Base-by-base conservation (phyloP, 148 eudicot species). In the Vaccinium myrtillus region DNA sequence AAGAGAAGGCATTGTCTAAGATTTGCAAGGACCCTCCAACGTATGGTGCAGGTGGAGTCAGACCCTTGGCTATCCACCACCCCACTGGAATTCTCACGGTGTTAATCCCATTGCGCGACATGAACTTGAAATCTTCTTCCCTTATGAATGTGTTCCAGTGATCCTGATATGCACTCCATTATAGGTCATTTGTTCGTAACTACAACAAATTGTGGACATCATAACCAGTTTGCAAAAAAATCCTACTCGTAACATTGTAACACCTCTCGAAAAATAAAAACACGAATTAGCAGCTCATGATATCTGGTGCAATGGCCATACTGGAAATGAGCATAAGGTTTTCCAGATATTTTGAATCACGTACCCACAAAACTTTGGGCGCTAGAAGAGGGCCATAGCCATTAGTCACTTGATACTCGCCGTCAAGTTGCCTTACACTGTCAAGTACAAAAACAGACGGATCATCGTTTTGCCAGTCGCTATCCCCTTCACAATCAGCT, bases 31-130 rank as follows among this genome's bases (percentile, higher is more conserved):
- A 85, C 1, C 89, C 89, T 19, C 83, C 87, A 14, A 87, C 87
- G 19, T 75, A 87, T 50, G 89, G 89, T 71, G 75, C 73, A 1
- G 87, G 85, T 4, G 89, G 89, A 3, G 49, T 43, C 7, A 65
- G 87, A 49, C 85, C 89, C 75, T 58, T 50, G 21, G 81, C 81
- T 14, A 81, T 87, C 89, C 89, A 87, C 89, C 89, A 87, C 5
- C 87, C 89, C 39, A 87, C 87, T 48, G 87, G 89, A 39, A 87
- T 84, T 85, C 85, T 84, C 65, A 87, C 89, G 2, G 89, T 63
- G 65, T 84, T 87, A 21, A 85, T 49, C 12, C 87, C 87, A 59
- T 78, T 87, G 1, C 61, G 19, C 16, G 84, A 81, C 55, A 87
- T 84, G 80, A 87, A 87, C 75, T 71, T 84, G 83, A 87, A 87